Evolutionary conservation across 768 basidiomycete species (phyloP), one percentile per base, ranked within the genome.

Genomic region (Amylocystis lapponica): DNA sequence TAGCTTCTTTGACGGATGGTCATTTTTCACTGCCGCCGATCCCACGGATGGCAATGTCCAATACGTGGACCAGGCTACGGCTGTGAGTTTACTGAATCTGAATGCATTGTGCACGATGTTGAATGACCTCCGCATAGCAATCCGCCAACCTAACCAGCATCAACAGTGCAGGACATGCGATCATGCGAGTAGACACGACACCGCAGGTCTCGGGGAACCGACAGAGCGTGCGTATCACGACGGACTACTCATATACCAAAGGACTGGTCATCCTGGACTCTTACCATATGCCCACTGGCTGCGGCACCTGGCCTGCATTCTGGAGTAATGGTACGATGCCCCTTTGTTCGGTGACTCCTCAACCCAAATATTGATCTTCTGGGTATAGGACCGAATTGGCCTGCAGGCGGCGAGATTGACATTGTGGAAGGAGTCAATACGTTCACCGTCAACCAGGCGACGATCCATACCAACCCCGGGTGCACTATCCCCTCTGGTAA

Each of bases 151-250:
- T 97, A 25, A 57, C 81, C 23, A 67, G 75, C 11, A 69, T 92
- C 55, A 93, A 89, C 56, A 49, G 57, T 20, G 72, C 70, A 14
- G 87, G 88, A 21, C 76, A 89, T 64, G 87, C 85, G 16, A 65
- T 96, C 42, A 95, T 97, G 92, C 71, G 78, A 30, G 83, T 95
- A 27, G 90, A 95, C 58, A 93, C 87, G 9, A 94, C 90, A 9
- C 72, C 78, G 11, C 73, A 64, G 16, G 83, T 93, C 26, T 55
- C 52, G 2, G 75, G 61, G 32, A 84, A 75, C 45, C 78, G 93
- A 49, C 73, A 78, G 60, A 83, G 86, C 47, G 74, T 95, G 32
- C 81, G 94, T 50, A 85, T 97, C 51, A 80, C 78, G 39, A 79
- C 83, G 0, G 57, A 78, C 19, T 60, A 66, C 39, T 61, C 67